Conservation (phyloP, 805 yeast species). For the Nakazawaea anatomiae region DNA sequence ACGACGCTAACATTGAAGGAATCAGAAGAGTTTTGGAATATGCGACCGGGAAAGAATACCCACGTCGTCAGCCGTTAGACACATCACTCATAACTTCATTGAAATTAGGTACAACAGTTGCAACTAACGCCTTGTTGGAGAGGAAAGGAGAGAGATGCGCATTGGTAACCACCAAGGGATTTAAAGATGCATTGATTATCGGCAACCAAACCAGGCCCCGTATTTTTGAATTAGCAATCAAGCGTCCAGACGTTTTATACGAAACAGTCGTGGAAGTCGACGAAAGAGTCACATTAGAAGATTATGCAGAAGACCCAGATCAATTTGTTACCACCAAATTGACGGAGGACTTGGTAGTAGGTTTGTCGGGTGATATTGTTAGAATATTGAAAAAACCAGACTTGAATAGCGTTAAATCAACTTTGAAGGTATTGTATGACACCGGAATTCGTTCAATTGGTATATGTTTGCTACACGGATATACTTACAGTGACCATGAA, state of each 20-base stretch:
- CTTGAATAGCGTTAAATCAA: constrained; percentile 30
- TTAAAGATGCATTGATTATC: constrained; percentile 71
- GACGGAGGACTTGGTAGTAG: constrained; percentile 33
- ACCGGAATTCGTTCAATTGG: constrained; percentile 67
- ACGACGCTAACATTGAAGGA: constrained; percentile 92
- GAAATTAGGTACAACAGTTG: constrained; percentile 92
- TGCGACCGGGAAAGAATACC: constrained; percentile 46
- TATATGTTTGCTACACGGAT: constrained; percentile 66
- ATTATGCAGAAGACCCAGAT: constrained; percentile 69
- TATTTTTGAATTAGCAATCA: constrained; percentile 77
- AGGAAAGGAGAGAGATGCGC: constrained; percentile 90
- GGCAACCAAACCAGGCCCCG: constrained; percentile 92
- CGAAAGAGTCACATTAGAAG: constrained; percentile 84
- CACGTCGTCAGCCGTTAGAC: constrained; percentile 56
- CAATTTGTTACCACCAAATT: constrained; percentile 14
- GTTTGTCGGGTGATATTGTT: constrained; percentile 65
- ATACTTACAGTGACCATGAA: constrained; percentile 71
- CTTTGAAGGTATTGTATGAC: constrained; percentile 39
- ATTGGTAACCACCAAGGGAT: constrained; percentile 81
- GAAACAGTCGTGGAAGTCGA: constrained; percentile 77
- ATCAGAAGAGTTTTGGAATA: constrained; percentile 70
- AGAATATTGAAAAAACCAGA: constrained; percentile 51
- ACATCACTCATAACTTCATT: constrained; percentile 59
- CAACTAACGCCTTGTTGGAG: constrained; percentile 91
- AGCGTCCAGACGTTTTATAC: constrained; percentile 66